Conservation (phyloP, 2,329 filamentous ascomycete genomes). For the Tolypocladium ophioglossoides region DNA sequence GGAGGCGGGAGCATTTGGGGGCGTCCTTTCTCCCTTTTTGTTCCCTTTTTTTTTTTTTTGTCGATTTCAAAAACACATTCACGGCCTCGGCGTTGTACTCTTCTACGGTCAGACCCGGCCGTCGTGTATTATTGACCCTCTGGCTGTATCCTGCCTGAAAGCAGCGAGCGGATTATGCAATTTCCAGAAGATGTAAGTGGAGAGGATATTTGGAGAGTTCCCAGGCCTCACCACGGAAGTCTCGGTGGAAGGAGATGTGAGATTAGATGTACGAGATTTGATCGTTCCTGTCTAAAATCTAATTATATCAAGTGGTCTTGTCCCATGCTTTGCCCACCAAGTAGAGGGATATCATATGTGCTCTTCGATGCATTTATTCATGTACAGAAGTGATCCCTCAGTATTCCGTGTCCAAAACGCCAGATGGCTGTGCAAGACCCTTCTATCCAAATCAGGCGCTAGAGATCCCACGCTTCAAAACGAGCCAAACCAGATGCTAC, state of each 20-base stretch:
- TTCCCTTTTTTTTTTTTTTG: too few relatives aligned
- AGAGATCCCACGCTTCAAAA: slow-evolving; percentile 6
- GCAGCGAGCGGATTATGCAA: background rate
- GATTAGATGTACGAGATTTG: background rate
- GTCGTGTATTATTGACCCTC: background rate
- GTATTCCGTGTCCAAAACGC: background rate
- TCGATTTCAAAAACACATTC: background rate
- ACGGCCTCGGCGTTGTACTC: background rate
- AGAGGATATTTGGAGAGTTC: background rate
- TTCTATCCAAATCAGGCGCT: background rate
- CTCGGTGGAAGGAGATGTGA: background rate
- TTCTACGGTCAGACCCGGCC: background rate
- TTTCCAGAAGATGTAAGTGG: background rate
- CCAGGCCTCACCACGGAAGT: background rate
- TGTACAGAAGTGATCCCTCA: background rate
- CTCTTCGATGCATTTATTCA: background rate
- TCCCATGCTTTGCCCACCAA: too few relatives aligned
- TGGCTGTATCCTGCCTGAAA: background rate
- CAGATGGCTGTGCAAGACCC: background rate
- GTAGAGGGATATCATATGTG: background rate
- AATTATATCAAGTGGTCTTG: background rate
- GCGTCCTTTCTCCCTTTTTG: background rate
- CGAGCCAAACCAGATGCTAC: slow-evolving; percentile 25
- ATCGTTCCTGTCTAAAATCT: background rate
- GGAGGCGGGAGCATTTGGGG: background rate